phyloP scores from a whole-genome alignment of 139 green algal genomes.

The Ulvella scutata region DNA sequence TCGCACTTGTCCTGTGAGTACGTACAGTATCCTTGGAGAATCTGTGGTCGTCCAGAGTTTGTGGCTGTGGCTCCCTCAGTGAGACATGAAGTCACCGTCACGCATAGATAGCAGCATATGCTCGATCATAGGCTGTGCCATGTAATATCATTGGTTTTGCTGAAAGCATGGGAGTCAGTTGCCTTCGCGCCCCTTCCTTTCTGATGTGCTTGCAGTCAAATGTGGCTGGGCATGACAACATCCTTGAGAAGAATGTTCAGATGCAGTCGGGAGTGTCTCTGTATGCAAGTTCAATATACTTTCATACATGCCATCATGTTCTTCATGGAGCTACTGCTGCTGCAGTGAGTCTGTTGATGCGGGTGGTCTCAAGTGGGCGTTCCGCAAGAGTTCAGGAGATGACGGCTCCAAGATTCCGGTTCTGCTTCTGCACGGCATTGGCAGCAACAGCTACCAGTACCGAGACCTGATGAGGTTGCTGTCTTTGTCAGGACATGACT shows the following conservation, averaged over 20 bases:
- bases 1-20: neutral
- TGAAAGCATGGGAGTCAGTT: neutral
- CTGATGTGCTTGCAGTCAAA: neutral
- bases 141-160: neutral
- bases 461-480: slow-evolving; percentile 17
- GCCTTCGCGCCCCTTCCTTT: neutral
- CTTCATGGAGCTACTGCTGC: neutral
- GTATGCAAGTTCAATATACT: neutral
- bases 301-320: neutral
- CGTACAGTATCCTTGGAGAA: neutral
- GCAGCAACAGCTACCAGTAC: slow-evolving; percentile 21
- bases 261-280: neutral
- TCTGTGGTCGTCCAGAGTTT: no score
- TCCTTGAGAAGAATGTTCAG: neutral
- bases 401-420: slow-evolving; percentile 12
- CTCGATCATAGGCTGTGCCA: no score
- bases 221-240: neutral
- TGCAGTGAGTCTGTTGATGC: neutral
- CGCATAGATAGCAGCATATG: no score
- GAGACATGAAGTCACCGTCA: no score
- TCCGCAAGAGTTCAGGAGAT: slow-evolving; percentile 9
- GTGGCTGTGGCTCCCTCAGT: no score
- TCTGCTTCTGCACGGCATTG: slow-evolving; percentile 31
- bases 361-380: slow-evolving; percentile 15
- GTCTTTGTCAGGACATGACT: slow-evolving; percentile 14